phyloP scores from a whole-genome alignment of 2,329 filamentous ascomycete species.

The Proliferodiscus dingleyae region DNA sequence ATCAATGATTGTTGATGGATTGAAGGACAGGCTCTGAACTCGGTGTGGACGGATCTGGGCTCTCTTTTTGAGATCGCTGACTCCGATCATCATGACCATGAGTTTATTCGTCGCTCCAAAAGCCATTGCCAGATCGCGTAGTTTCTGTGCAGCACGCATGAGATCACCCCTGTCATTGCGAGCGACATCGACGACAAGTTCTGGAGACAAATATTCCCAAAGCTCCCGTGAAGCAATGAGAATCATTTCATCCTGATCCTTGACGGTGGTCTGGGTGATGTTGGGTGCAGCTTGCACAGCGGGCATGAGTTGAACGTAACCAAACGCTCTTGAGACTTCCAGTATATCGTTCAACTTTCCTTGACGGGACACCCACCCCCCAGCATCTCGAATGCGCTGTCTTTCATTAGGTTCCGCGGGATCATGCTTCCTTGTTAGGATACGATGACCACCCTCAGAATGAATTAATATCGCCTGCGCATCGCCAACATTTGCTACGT shows the following conservation, averaged over 20 bases:
- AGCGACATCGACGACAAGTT: conserved; percentile 87
- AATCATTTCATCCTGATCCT: conserved; percentile 89
- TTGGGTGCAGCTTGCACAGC: conserved; percentile 88
- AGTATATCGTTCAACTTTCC: conserved; percentile 89
- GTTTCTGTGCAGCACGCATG: conserved; percentile 91
- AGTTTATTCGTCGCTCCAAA: conserved; percentile 93
- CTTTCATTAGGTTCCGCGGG: conserved; percentile 82
- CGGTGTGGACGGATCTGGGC: conserved; percentile 67
- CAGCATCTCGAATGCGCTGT: conserved; percentile 85
- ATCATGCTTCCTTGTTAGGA: conserved; percentile 88
- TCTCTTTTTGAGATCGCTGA: conserved; percentile 83
- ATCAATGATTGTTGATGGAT: conserved; percentile 67
- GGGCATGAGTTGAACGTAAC: conserved; percentile 88
- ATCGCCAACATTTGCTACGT: conserved; percentile 92
- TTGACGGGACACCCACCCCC: conserved; percentile 91
- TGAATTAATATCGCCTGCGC: conserved; percentile 93
- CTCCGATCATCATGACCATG: conserved; percentile 98
- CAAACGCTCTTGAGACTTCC: conserved; percentile 90
- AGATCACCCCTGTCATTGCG: conserved; percentile 81
- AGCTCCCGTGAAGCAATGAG: conserved; percentile 86
- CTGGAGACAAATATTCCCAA: conserved; percentile 90
- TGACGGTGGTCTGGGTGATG: conserved; percentile 70
- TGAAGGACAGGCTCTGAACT: conserved; percentile 75
- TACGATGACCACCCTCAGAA: conserved; percentile 75
- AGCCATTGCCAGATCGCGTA: conserved; percentile 90